Evolutionary conservation across 305 asterid species (phyloP), one percentile per base, ranked within the genome.

Genomic region (Fraxinus platypoda): DNA sequence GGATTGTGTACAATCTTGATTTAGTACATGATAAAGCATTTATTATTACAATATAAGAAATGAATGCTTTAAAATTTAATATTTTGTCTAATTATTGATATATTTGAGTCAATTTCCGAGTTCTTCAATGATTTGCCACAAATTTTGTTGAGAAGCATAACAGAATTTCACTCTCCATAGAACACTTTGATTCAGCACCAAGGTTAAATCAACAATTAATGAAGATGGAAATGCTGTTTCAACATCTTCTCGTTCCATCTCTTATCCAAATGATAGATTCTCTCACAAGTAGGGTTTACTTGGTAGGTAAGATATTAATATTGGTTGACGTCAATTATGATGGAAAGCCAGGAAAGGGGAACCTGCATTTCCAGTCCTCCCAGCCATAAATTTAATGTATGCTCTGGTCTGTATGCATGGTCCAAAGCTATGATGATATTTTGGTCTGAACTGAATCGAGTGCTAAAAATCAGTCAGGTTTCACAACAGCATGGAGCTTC

Each of bases 401-500:
- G 17, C 59, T 21, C n/a, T 25, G 28, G 80, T 76, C 54, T 62
- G 46, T 25, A 52, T 33, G 17, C 19, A 75, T 38, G 74, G 74
- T 9, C 78, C 81, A 23, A 74, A 83, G 75, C 85, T 64, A 66
- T 33, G 19, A 54, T 19, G 25, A 43, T 43, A 43, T 43, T 43
- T 43, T 43, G 54, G 54, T 43, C 52, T 43, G 6, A 2, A 43
- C 54, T 12, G 54, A 43, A 12, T 43, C n/a, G n/a, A 43, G 17
- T 12, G 17, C 54, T 43, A 43, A 43, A 43, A 43, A 12, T 43
- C 54, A 43, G 5, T 43, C 54, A 43, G 54, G 54, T 43, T 43
- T 43, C 54, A 43, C 54, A 43, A 95, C 66, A 80, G 93, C 94
- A 13, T 89, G 93, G 79, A 95, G 93, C 87, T 90, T 92, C 98